Base-by-base conservation (phyloP, 306 rosid species). In the Acmispon strigosus region DNA sequence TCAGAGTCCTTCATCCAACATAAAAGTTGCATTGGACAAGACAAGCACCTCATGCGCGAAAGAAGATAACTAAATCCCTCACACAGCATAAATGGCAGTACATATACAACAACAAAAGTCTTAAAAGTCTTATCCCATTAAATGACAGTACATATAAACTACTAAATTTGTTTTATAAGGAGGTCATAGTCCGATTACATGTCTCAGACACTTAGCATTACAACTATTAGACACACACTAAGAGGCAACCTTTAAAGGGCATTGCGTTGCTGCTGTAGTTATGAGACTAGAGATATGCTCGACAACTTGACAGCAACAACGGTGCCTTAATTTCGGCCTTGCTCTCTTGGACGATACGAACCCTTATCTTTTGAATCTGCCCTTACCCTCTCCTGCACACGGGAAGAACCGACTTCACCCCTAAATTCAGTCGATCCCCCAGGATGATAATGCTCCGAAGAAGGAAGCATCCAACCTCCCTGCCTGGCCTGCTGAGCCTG, bases 401-500 rank as follows among this genome's bases (percentile, higher is more conserved):
- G 67, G 54, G 89, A 77, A 47, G 86, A 68, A 48, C 73, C 81
- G 13, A 16, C 80, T 10, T n/a, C 10, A 15, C 69, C 75, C 54
- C 69, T 49, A 18, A 17, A 27, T 62, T 77, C 84, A 24, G 80
- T 36, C 8, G 72, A 50, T 47, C 74, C 76, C 18, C 29, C 43
- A 8, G 55, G 62, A 67, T 78, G 76, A 29, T n/a, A 32, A 11
- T 10, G 17, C 76, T 88, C 90, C 1, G 72, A 66, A 15, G 84
- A 83, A 59, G 95, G 95, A 43, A 90, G 92, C 6, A 86, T 86
- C 92, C 82, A 73, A 29, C 84, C 95, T 42, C 87, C 83, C 49
- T 43, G 76, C 32, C 82, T 19, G 1, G 72, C 50, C 59, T 22
- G 84, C 74, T 43, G 85, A 69, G 24, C 56, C 20, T 73, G 81